phyloP scores from a whole-genome alignment of 2,329 filamentous ascomycete species.

The Alternaria metachromatica region DNA sequence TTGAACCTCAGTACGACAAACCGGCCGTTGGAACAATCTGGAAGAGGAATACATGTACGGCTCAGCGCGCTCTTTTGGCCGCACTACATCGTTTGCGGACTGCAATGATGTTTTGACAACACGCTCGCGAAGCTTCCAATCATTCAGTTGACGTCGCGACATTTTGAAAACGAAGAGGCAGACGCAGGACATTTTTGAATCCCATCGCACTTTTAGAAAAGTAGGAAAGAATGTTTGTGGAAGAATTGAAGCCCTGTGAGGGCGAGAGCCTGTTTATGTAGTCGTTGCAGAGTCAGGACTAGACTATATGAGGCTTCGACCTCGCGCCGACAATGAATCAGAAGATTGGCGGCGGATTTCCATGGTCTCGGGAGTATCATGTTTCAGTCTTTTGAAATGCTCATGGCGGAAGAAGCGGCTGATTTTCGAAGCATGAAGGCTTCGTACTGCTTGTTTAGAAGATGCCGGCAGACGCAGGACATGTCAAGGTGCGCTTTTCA shows the following conservation, averaged over 20 bases:
- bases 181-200: too few relatives aligned
- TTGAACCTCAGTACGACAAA: too few relatives aligned
- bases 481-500: rapidly evolving
- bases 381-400: not conserved
- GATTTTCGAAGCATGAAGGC: not conserved
- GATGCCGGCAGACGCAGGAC: not conserved
- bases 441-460: not conserved
- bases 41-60: too few relatives aligned
- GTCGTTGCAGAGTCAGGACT: not conserved
- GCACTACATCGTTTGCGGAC: too few relatives aligned
- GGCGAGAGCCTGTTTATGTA: not conserved
- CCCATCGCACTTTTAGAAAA: too few relatives aligned
- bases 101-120: too few relatives aligned
- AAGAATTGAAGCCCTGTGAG: rapidly evolving
- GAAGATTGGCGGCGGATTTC: not conserved
- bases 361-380: rapidly evolving
- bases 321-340: not conserved
- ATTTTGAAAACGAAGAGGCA: too few relatives aligned
- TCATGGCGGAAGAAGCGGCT: not conserved
- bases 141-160: too few relatives aligned
- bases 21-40: too few relatives aligned
- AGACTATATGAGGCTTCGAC: not conserved
- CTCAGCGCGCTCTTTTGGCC: too few relatives aligned
- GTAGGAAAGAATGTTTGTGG: not conserved
- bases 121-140: too few relatives aligned